phyloP scores from a whole-genome alignment of 1,284 basidiomycete species.

The Ustilago esculenta region DNA sequence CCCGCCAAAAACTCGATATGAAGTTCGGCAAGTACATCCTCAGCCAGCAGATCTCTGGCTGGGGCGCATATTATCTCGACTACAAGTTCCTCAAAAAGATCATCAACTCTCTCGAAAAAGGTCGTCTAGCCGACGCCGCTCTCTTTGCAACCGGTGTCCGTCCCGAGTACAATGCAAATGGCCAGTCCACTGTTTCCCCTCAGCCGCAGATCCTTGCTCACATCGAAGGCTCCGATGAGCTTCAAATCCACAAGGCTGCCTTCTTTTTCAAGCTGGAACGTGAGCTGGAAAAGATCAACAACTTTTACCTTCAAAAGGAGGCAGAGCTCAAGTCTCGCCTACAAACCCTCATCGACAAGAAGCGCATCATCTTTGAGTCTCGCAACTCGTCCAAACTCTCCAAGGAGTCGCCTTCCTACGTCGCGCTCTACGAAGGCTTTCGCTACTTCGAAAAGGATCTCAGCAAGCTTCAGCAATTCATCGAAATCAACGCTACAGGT shows the following conservation, averaged over 20 bases:
- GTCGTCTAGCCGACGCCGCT: conserved; percentile 87
- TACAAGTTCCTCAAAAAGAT: conserved; percentile 99
- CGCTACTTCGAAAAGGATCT: conserved; percentile 92
- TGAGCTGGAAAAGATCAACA: conserved; percentile 99
- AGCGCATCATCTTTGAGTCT: conserved; percentile 71
- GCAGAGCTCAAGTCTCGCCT: conserved; percentile 88
- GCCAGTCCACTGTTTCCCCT: conserved; percentile 25
- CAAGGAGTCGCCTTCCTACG: conserved; percentile 62
- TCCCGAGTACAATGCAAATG: conserved; percentile 68
- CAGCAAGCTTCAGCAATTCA: conserved; percentile 94
- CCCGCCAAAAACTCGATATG: conserved; percentile 3
- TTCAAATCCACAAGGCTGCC: conserved; percentile 85
- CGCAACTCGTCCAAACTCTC: conserved; percentile 53
- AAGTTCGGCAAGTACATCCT: conserved; percentile 99
- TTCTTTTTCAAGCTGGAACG: conserved; percentile 99
- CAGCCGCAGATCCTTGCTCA: conserved; percentile 53
- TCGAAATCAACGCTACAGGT: conserved; percentile 96
- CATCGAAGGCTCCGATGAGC: conserved; percentile 59
- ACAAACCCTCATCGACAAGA: conserved; percentile 92
- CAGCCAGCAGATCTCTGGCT: conserved; percentile 94
- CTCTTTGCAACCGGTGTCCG: conserved; percentile 84
- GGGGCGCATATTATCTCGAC: conserved; percentile 95
- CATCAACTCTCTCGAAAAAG: conserved; percentile 94
- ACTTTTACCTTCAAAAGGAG: conserved; percentile 98
- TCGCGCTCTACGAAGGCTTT: conserved; percentile 91